phyloP scores from a whole-genome alignment of 345 rosid species.

The Populus simonii region DNA sequence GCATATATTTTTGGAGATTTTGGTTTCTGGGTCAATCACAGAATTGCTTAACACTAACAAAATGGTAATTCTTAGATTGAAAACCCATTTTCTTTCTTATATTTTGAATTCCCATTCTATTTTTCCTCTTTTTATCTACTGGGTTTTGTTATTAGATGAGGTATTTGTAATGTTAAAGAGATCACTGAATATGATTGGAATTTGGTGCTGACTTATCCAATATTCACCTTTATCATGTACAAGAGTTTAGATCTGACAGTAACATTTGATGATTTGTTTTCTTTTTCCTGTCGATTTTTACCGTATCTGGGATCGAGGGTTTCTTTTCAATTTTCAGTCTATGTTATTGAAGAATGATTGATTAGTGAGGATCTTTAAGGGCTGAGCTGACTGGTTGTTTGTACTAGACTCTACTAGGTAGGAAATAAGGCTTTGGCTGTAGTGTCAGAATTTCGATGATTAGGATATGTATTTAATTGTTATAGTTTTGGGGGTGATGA shows the following conservation, averaged over 20 bases:
- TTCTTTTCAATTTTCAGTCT: background rate
- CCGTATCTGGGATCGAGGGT: background rate
- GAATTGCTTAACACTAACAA: background rate
- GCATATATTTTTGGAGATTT: background rate
- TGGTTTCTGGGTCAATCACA: background rate
- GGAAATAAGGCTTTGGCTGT: background rate
- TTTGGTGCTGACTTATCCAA: background rate
- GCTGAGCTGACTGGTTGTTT: background rate
- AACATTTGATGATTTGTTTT: background rate
- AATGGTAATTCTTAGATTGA: background rate
- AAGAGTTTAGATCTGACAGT: background rate
- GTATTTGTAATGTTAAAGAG: background rate
- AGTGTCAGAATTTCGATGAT: background rate
- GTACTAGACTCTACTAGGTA: background rate
- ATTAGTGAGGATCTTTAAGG: background rate
- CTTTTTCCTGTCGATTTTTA: background rate
- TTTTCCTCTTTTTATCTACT: background rate
- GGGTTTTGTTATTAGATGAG: background rate
- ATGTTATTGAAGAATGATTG: background rate
- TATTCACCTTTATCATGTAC: background rate
- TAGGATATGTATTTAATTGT: background rate
- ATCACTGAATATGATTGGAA: background rate
- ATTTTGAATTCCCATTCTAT: background rate
- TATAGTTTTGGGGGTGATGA: background rate
- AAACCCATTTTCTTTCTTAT: background rate